Base-by-base conservation (phyloP, 192 early-diverging fungal species). In the Spinellus fusiger region DNA sequence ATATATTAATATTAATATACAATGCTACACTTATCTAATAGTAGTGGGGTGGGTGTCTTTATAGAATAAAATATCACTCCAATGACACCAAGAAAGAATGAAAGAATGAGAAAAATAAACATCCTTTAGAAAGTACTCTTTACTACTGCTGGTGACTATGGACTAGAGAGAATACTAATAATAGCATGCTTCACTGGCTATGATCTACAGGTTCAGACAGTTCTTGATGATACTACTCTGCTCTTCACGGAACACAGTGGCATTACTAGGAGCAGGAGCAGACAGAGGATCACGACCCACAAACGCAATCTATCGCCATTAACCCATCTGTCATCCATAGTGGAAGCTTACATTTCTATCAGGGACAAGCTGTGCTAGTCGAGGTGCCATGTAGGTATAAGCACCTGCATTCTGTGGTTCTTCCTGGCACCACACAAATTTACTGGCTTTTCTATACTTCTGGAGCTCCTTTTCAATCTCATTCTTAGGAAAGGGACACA, bases 391-490 rank as follows among this genome's bases (percentile, higher is more conserved):
- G 80, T 91, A 98, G 1, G 87, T 73, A 67, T 88, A 96, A 13
- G 84, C 86, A 18, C 96, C 96, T 37, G 88, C 84, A 61, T 98
- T 98, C 77, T 96, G 88, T 28, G 93, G 93, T 65, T 98, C 96
- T 68, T 98, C 96, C 66, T 90, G 89, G 65, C 84, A 88, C 86
- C 87, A 92, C 5, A 84, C 70, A 66, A 84, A 89, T 31, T 59
- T 54, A 4, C 66, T 53, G 10, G 84, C 86, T n/a, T 80, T 75
- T 13, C 64, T 62, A 71, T 82, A 94, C 40, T 79, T 77, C 25
- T 69, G 62, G 13, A 98, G 70, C 66, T 89, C 87, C 13, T 62
- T 22, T 49, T 73, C 46, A 28, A 95, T 61, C 46, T 89, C 84
- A 5, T 78, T 70, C 51, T 75, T 79, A 23, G 96, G 96, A 83